Conservation (phyloP, 2,329 filamentous ascomycete species). For the Alternaria consortialis region DNA sequence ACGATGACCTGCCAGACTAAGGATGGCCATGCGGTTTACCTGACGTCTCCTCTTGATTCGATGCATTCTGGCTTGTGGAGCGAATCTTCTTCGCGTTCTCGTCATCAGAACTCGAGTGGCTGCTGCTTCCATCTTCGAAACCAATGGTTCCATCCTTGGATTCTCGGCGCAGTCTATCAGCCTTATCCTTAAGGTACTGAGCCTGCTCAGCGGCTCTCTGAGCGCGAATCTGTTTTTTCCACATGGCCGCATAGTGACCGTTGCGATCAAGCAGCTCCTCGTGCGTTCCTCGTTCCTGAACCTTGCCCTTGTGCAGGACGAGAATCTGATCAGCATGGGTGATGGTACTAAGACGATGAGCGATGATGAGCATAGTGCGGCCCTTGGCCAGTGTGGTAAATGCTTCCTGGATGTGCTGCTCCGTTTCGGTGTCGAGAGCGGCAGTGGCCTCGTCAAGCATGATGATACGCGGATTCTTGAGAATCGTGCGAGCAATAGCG, state of each 20-base stretch:
- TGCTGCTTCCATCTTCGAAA: constrained; percentile 52
- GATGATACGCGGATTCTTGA: constrained; percentile 91
- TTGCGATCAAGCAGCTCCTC: constrained; percentile 59
- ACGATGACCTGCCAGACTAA: constrained; percentile 20
- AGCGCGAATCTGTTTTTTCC: constrained; percentile 62
- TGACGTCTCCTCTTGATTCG: constrained; percentile 23
- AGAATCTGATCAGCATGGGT: constrained; percentile 65
- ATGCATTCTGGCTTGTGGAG: constrained; percentile 16
- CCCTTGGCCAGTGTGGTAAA: constrained; percentile 82
- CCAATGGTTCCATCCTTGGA: constrained; percentile 54
- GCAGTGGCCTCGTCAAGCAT: constrained; percentile 94
- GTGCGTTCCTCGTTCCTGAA: constrained; percentile 62
- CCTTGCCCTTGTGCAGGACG: constrained; percentile 62
- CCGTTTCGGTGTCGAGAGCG: constrained; percentile 88
- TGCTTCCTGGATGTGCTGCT: constrained; percentile 90
- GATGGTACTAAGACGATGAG: constrained; percentile 70
- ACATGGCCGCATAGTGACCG: constrained; percentile 59
- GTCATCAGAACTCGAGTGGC: constrained; percentile 46
- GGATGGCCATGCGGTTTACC: constrained; percentile 42
- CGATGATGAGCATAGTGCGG: constrained; percentile 94
- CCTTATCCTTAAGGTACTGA: constrained; percentile 59
- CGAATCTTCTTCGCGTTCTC: constrained; percentile 40
- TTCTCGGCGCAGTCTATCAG: constrained; percentile 58
- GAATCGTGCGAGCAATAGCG: constrained; percentile 89
- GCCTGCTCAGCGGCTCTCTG: constrained; percentile 61